Base-by-base conservation (phyloP, 768 basidiomycete genomes). In the Suillus clintonianus region DNA sequence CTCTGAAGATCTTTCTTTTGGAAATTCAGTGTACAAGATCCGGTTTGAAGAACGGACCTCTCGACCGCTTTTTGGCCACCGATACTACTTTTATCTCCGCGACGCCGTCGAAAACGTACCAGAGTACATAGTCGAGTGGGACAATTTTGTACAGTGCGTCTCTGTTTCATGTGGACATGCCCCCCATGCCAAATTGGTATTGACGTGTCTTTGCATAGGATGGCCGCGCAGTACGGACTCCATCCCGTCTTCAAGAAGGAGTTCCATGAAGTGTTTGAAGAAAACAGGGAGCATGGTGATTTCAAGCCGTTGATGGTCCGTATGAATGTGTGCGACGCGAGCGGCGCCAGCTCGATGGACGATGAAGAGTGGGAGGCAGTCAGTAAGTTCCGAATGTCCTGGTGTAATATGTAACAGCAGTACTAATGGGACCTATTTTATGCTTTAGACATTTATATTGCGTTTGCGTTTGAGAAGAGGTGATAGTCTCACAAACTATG, bases 41-140 rank as follows among this genome's bases (percentile, higher is more conserved):
- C 86, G 86, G 59, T 99, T 99, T 71, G 89, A 93, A 68, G 83
- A 90, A 59, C 86, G 89, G 56, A 80, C 81, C 57, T 78, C 83
- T 67, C 79, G 81, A 66, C 84, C 88, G 39, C 70, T 86, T 17
- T 99, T 91, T 73, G 97, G 97, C 3, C 93, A 98, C 75, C 89
- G 91, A 60, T 99, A 99, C 74, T 89, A 86, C 77, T 99, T 99
- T 80, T 97, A 86, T 79, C 86, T 99, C 30, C 80, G 88, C 72
- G 97, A 99, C 70, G 97, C 97, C 5, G 97, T 99, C 2, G 97
- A 96, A 66, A 89, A 99, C 69, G 97, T 98, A 22, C 96, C 97
- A 6, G 97, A 99, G 75, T 99, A 96, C 71, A 81, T 99, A 57
- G 97, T 99, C n/a, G 84, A 87, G 64, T 99, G 97, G 97, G 89